Base-by-base conservation (phyloP, 2,329 filamentous ascomycete species). In the Paecilomyces niveus region DNA sequence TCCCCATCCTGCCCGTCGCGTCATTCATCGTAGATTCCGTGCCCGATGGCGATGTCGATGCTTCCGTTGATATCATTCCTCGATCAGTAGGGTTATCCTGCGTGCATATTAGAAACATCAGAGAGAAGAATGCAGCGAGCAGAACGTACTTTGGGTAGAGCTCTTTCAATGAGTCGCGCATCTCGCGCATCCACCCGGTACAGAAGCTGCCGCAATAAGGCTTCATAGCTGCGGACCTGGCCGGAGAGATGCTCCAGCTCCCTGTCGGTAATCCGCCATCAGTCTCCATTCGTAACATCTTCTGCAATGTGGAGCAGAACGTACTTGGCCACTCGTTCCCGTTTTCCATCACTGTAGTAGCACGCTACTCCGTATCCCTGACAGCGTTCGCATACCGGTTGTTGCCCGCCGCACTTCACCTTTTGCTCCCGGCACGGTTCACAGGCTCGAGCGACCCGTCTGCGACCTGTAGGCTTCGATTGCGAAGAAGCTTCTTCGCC, bases 371-470 rank as follows among this genome's bases (percentile, higher is more conserved):
- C 72, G 26, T 72, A 66, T 59, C 78, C 76, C 64, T 73, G 69
- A 60, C 76, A 79, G 54, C 76, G 70, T 57, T 74, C 67, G 58
- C 76, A 79, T 31, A 67, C 66, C 32, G 76, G 76, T 49, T 71
- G 72, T 64, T 78, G 73, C 6, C 76, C 76, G 61, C 71, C 75
- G 66, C 76, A 79, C 67, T 78, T 79, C 57, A 74, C 76, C 64
- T 79, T 78, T 55, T 76, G 71, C 50, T 76, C 72, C 10, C 76
- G 74, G 61, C 76, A 79, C 56, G 74, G 74, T 62, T 79, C 76
- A 58, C 76, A 79, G 4, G 76, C 76, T 33, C 68, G 70, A 58
- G 71, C 71, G 49, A 73, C 70, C 32, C 72, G 70, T 56, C 69
- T n/a, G 15, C 39, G 39, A 18, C 39, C 39, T 3, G 39, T 2